Conservation (phyloP, 768 basidiomycete species). For the Cyclocybe cylindracea region DNA sequence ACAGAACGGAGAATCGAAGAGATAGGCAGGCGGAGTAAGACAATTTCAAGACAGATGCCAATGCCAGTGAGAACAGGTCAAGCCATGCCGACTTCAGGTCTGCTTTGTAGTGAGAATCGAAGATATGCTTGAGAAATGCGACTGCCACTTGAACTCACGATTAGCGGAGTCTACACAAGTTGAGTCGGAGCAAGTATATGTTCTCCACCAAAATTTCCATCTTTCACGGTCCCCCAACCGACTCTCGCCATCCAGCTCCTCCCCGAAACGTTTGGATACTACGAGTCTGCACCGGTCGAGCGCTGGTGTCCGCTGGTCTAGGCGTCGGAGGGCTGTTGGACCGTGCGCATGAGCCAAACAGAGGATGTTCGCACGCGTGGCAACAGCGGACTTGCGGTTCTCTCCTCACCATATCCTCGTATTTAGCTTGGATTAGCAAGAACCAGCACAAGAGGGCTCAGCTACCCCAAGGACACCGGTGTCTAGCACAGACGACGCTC, state of each 20-base stretch:
- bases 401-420: conserved; percentile 14
- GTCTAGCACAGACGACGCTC: background rate
- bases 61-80: no score
- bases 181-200: conserved; percentile 14
- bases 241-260: background rate
- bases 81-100: no score
- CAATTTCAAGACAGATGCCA: no score
- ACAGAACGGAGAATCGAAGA: no score
- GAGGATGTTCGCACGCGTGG: conserved; percentile 26
- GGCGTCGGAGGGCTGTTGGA: conserved; percentile 7
- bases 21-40: no score
- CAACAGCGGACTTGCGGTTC: conserved; percentile 15
- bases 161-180: conserved; percentile 18
- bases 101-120: no score
- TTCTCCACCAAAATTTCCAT: no score
- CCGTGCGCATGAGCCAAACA: conserved; percentile 23
- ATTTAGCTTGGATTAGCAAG: conserved; percentile 1
- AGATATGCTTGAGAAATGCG: no score
- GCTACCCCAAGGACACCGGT: background rate
- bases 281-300: background rate
- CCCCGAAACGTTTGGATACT: background rate
- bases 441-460: background rate
- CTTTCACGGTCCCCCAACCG: background rate
- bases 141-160: no score
- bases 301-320: background rate